Evolutionary conservation across 2,329 filamentous ascomycete genomes (phyloP).

Genomic region (Ophiocordyceps robertsii): DNA sequence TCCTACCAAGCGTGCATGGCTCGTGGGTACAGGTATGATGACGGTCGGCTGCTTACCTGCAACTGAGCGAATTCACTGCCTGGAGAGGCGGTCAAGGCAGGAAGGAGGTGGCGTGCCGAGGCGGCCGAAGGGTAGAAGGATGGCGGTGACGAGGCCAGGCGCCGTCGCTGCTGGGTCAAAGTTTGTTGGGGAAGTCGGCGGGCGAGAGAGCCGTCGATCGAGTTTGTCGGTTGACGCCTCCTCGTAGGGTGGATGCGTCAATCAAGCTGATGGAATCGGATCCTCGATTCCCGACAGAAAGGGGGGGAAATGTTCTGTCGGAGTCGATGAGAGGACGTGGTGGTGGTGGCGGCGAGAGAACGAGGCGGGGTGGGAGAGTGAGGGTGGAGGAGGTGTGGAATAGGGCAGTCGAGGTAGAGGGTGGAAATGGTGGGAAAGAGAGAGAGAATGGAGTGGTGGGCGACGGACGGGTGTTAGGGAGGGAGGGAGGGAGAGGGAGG

Average conservation of each 20-base stretch:
- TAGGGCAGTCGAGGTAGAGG: neutral
- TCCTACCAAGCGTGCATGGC: neutral
- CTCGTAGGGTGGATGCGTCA: neutral
- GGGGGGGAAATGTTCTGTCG: neutral
- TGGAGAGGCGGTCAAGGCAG: neutral
- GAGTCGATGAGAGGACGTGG: neutral
- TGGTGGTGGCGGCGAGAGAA: neutral
- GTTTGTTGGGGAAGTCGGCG: neutral
- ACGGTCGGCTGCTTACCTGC: neutral
- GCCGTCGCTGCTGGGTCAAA: neutral
- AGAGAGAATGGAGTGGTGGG: slow-evolving; percentile 3
- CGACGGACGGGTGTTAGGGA: slow-evolving; percentile 3
- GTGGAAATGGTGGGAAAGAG: neutral
- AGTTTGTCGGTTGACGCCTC: neutral
- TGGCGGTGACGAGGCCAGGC: slow-evolving; percentile 1
- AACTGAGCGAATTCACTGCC: neutral
- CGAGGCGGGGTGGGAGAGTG: neutral
- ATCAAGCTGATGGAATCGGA: neutral
- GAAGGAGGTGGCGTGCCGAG: neutral
- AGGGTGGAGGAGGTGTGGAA: neutral
- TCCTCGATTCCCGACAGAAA: neutral
- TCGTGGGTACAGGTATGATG: neutral
- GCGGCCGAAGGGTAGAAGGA: slow-evolving; percentile 1
- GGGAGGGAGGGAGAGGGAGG: slow-evolving; percentile 1
- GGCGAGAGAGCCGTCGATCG: neutral